Evolutionary conservation across 2,329 filamentous ascomycete genomes (phyloP).

Genomic region (Colletotrichum sp.): DNA sequence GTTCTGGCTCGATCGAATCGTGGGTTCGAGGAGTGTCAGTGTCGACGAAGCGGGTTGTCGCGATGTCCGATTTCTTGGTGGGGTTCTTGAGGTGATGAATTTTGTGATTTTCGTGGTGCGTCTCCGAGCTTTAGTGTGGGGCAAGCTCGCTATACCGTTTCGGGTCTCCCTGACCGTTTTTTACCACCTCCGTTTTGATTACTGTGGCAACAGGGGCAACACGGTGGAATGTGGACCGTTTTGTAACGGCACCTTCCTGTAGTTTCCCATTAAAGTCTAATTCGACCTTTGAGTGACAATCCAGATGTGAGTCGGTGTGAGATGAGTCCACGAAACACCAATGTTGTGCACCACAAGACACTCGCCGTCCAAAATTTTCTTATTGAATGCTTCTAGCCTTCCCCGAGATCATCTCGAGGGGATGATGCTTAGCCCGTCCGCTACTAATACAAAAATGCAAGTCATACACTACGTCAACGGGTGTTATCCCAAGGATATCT

Average conservation of each 20-base stretch:
- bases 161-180: background rate
- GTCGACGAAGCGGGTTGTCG: conserved; percentile 18
- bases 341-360: background rate
- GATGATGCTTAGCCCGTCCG: background rate
- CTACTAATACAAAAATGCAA: background rate
- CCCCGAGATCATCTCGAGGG: background rate
- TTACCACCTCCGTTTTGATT: background rate
- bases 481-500: background rate
- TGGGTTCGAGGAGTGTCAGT: conserved; percentile 5
- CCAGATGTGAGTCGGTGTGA: background rate
- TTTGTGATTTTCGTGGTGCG: conserved; percentile 23
- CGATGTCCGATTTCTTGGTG: conserved; percentile 17
- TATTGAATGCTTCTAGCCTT: background rate
- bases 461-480: conserved; percentile 6
- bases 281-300: background rate
- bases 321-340: background rate
- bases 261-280: background rate
- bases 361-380: background rate
- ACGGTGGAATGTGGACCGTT: background rate
- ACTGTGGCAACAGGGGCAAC: background rate
- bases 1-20: background rate
- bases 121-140: conserved; percentile 13
- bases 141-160: conserved; percentile 1
- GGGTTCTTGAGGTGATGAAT: conserved; percentile 13
- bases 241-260: background rate